Base-by-base conservation (phyloP, 2,329 filamentous ascomycete genomes). In the Fusarium multiceps region DNA sequence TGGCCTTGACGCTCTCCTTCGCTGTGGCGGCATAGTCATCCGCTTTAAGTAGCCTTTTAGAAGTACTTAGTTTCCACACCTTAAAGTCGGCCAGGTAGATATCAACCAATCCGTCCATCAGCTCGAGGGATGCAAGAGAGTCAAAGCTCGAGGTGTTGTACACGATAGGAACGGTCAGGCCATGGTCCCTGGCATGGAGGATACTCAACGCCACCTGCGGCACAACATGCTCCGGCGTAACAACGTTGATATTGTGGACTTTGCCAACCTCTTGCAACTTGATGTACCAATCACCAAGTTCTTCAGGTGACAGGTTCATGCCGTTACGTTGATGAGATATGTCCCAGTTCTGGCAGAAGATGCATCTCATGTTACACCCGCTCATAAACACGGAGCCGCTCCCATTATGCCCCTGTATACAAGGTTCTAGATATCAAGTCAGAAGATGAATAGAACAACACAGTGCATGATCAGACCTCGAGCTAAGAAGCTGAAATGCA, bases 31-130 rank as follows among this genome's bases (percentile, higher is more conserved):
- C 87, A 77, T 95, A 96, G 76, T 93, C 87, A 49, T 93, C 90
- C 6, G 91, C 91, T 77, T 97, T 97, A 37, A 96, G 84, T 30
- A 96, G 81, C 13, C 92, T 84, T 72, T 87, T 90, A 21, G 91
- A 91, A 1, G 91, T 90, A 23, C 78, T 82, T 3, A 84, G 78
- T 28, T 87, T 87, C 92, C 92, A 96, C 12, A 94, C 88, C 78
- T 97, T 96, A 83, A 96, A 96, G 76, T 97, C 93, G 0, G 93
- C 91, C n/a, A 97, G 83, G 76, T 96, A 97, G 46, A 97, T 93
- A 77, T 96, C 93, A 0, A 96, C 88, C 28, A 97, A 82, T 0
- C 93, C 93, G 72, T 96, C 90, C 72, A 97, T 86, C 11, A 96
- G 83, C 63, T 88, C 80, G 2, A 97, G 82, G 1, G 90, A 93